These are phyloP conservation scores for Leccinellum albellum DNA, from an alignment of 768 basidiomycete genomes.

Conservation along the genomic window DNA sequence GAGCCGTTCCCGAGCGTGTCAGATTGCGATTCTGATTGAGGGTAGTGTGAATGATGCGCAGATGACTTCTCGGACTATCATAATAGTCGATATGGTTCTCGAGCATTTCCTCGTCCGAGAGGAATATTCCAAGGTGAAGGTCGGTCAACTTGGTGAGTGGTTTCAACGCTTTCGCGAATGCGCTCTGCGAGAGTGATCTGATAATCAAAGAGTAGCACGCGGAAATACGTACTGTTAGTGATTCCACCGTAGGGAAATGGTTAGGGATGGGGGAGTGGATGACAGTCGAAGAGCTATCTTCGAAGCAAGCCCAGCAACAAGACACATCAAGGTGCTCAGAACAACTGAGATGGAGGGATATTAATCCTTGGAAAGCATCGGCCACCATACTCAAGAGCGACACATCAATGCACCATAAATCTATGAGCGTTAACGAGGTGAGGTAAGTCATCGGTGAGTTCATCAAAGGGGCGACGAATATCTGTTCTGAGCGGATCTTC, in stretches of 20 bases:
- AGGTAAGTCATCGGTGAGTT: constrained; percentile 33
- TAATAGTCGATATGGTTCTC: constrained; percentile 38
- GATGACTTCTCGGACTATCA: constrained; percentile 22
- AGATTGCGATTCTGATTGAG: constrained; percentile 4
- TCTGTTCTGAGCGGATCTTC: constrained; percentile 31
- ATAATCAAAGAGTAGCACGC: neutral
- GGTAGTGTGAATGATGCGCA: constrained; percentile 12
- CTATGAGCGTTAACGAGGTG: constrained; percentile 46
- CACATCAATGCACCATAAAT: constrained; percentile 55
- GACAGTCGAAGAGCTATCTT: constrained; percentile 52
- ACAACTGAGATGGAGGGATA: constrained; percentile 52
- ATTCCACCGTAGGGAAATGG: constrained; percentile 37
- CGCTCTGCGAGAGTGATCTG: constrained; percentile 30
- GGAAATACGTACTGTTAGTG: constrained; percentile 50
- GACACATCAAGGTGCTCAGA: constrained; percentile 53
- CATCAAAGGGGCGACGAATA: constrained; percentile 31
- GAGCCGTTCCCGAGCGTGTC: constrained; percentile 6
- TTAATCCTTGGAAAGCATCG: constrained; percentile 41
- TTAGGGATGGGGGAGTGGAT: constrained; percentile 64
- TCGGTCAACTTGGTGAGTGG: constrained; percentile 45
- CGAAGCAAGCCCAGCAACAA: constrained; percentile 65
- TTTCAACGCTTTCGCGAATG: constrained; percentile 42
- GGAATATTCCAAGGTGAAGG: constrained; percentile 60
- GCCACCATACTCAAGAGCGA: constrained; percentile 47
- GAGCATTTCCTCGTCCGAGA: constrained; percentile 52